These are phyloP conservation scores for Phytophthora crassamura DNA, from an alignment of 352 stramenopile species.

Conservation along the genomic window DNA sequence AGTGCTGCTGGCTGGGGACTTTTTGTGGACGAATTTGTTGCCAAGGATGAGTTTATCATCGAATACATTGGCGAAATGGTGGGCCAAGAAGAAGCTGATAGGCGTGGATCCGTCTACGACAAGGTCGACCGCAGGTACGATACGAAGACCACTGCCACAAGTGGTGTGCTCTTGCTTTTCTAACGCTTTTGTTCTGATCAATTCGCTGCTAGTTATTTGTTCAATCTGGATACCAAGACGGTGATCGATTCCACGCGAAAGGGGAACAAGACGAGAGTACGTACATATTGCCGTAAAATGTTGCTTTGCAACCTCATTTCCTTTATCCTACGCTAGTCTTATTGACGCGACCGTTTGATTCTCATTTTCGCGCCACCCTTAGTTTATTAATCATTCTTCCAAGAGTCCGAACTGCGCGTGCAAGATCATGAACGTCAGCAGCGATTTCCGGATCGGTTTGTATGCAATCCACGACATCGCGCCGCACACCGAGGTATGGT, in stretches of 20 bases:
- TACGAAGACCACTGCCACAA: neutral
- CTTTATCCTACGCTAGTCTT: slow-evolving; percentile 2
- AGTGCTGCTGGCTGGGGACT: slow-evolving; percentile 90
- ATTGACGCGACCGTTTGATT: neutral
- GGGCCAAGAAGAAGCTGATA: slow-evolving; percentile 91
- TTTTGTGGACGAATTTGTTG: slow-evolving; percentile 89
- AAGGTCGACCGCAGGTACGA: slow-evolving; percentile 80
- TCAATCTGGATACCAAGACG: slow-evolving; percentile 93
- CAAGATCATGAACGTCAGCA: slow-evolving; percentile 93
- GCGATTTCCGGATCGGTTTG: slow-evolving; percentile 93
- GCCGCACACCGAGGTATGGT: slow-evolving; percentile 78
- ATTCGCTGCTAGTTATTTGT: slow-evolving; percentile 82
- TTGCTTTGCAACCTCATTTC: neutral
- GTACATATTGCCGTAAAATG: slow-evolving; percentile 5
- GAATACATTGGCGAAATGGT: slow-evolving; percentile 97
- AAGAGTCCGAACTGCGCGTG: slow-evolving; percentile 88
- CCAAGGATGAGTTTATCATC: slow-evolving; percentile 94
- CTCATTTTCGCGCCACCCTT: neutral
- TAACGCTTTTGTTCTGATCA: slow-evolving; percentile 6
- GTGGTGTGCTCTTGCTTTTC: neutral
- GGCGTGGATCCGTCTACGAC: slow-evolving; percentile 89
- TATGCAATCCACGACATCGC: slow-evolving; percentile 92
- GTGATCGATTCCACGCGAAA: slow-evolving; percentile 94
- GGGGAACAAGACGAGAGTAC: slow-evolving; percentile 94
- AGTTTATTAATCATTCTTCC: slow-evolving; percentile 92